Conservation (phyloP, 768 basidiomycete genomes). For the Mycena galericulata region DNA sequence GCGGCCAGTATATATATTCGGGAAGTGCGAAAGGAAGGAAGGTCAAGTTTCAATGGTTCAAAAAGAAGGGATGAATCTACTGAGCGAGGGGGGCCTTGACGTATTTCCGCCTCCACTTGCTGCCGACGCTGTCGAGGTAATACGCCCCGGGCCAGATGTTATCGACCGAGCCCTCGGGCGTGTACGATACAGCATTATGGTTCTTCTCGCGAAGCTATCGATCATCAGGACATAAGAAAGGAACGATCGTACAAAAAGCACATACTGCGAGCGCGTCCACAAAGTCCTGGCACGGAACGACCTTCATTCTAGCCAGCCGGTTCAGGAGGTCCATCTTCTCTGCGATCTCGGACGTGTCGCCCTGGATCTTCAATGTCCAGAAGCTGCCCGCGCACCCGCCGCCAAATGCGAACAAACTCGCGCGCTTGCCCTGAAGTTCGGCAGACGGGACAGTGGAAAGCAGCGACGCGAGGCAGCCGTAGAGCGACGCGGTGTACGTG, state of each 20-base stretch:
- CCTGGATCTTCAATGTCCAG: slow-evolving; percentile 89
- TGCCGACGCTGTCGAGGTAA: slow-evolving; percentile 92
- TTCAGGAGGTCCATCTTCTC: slow-evolving; percentile 85
- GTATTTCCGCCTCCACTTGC: slow-evolving; percentile 94
- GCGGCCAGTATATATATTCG: too few species aligned
- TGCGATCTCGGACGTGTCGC: slow-evolving; percentile 85
- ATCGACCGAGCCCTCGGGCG: slow-evolving; percentile 86
- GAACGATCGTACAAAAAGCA: slow-evolving; percentile 1
- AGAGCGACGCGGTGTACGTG: slow-evolving; percentile 98
- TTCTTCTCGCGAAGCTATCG: slow-evolving; percentile 96
- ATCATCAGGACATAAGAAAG: neutral
- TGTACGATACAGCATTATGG: slow-evolving; percentile 90
- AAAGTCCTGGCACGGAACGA: slow-evolving; percentile 93
- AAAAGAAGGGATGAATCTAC: neutral
- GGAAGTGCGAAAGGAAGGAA: too few species aligned
- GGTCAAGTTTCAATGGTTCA: neutral
- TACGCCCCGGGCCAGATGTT: slow-evolving; percentile 96
- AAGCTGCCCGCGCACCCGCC: slow-evolving; percentile 95
- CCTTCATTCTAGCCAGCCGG: slow-evolving; percentile 87
- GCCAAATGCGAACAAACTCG: slow-evolving; percentile 97
- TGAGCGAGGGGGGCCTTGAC: slow-evolving; percentile 40
- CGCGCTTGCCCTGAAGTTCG: slow-evolving; percentile 82
- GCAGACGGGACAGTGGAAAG: slow-evolving; percentile 78
- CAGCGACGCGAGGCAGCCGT: slow-evolving; percentile 92
- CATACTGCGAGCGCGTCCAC: slow-evolving; percentile 81